Percentiles rank a stretch among this genome's conserved stretches.
Evolutionary conservation across 192 early-diverging fungal species (phyloP).

Genomic region (Backusella morwellensis): DNA sequence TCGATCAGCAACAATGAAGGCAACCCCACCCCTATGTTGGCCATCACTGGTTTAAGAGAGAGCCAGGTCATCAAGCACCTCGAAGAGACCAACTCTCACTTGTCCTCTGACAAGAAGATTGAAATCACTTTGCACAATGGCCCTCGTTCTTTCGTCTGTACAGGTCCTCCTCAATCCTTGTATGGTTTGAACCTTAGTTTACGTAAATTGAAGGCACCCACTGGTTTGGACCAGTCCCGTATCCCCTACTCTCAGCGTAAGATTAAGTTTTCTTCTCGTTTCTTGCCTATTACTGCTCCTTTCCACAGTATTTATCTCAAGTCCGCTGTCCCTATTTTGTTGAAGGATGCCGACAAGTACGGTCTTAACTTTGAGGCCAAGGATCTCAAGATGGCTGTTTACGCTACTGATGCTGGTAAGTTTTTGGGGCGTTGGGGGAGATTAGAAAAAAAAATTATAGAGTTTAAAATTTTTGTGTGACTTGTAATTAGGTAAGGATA

Average conservation of each 20-base stretch:
- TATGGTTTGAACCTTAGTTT: conserved; percentile 91
- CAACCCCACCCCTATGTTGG: conserved; percentile 90
- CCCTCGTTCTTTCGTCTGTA: conserved; percentile 84
- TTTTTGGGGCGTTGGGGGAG: conserved; percentile 23
- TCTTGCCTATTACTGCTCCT: conserved; percentile 89
- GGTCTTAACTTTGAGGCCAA: conserved; percentile 60
- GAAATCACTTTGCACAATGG: conserved; percentile 89
- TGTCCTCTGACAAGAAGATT: conserved; percentile 81
- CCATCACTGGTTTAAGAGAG: conserved; percentile 79
- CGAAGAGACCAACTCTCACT: conserved; percentile 83
- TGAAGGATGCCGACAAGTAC: conserved; percentile 66
- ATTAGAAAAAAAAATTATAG: not conserved
- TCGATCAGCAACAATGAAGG: conserved; percentile 88
- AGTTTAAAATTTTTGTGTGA: conserved; percentile 17
- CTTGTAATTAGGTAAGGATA: conserved; percentile 55
- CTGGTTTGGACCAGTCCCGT: conserved; percentile 83
- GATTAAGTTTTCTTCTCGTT: conserved; percentile 86
- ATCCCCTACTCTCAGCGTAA: conserved; percentile 88
- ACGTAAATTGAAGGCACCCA: conserved; percentile 88
- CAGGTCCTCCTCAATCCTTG: conserved; percentile 87
- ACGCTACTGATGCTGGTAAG: conserved; percentile 73
- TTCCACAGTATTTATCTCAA: conserved; percentile 87
- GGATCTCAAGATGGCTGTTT: conserved; percentile 74
- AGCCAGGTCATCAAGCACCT: conserved; percentile 83
- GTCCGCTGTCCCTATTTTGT: conserved; percentile 59